A percentile compares a stretch with the other conserved stretches of the same genome.
These are phyloP conservation scores for Candida sojae DNA, from an alignment of 1,139 yeast genomes.

Conservation along the genomic window DNA sequence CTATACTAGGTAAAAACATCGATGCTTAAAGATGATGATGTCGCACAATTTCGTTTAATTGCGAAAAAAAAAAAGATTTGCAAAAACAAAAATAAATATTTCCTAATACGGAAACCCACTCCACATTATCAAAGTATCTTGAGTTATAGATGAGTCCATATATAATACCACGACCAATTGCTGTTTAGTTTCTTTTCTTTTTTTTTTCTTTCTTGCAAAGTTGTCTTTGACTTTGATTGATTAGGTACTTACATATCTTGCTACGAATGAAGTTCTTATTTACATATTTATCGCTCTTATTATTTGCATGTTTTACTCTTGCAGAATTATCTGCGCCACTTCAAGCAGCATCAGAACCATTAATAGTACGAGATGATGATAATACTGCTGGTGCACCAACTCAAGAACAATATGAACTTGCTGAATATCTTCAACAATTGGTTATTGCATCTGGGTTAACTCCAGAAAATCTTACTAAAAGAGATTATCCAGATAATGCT, in stretches of 20 bases:
- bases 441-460: slow-evolving; percentile 5
- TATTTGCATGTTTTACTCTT: slow-evolving; percentile 13
- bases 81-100: neutral
- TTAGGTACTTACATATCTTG: neutral
- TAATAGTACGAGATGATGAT: slow-evolving; percentile 4
- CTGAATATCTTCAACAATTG: slow-evolving; percentile 12
- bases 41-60: neutral
- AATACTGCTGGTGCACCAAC: slow-evolving; percentile 1
- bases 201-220: neutral
- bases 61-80: slow-evolving; percentile 1
- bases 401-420: slow-evolving; percentile 10
- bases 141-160: neutral
- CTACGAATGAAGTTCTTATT: slow-evolving; percentile 13
- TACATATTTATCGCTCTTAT: slow-evolving; percentile 13
- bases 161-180: neutral
- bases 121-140: no score
- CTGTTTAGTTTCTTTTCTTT: neutral
- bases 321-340: slow-evolving; percentile 2
- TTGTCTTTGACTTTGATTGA: neutral
- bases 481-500: slow-evolving; percentile 21
- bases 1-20: neutral
- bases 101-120: neutral
- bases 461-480: slow-evolving; percentile 15
- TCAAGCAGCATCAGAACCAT: slow-evolving; percentile 1
- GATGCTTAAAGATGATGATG: neutral